Base-by-base conservation (phyloP, 768 basidiomycete genomes). In the Kwoniella dendrophila region DNA sequence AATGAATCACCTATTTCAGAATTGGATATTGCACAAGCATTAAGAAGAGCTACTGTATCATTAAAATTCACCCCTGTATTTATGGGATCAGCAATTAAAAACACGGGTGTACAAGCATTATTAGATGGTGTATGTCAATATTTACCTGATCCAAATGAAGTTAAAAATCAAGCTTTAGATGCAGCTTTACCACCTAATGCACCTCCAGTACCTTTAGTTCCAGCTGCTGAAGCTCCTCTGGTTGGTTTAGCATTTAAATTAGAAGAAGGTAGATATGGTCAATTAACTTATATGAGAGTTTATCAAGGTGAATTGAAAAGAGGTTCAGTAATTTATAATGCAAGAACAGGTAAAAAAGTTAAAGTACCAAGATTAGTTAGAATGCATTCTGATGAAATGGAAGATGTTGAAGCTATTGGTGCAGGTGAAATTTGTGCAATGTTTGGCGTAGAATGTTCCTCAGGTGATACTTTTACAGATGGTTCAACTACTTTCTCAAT, bases 351-450 rank as follows among this genome's bases (percentile, higher is more conserved):
- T 45, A 99, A 97, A 84, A 92, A 88, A 81, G 89, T 96, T 80
- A 97, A 98, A 81, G 90, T 99, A 11, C 94, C 96, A 1, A 85
- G 94, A 38, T 81, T 99, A 67, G 96, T 98, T 59, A 85, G 92
- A 61, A 95, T 99, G 96, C 96, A 99, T 79, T 90, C 89, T 78
- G 90, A 98, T 67, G 95, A 99, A 80, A 97, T 98, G 96, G 96
- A 99, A 90, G 95, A 99, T 71, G 88, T 99, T 59, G 89, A 92
- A 48, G 85, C 86, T 8, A 89, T 99, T 69, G 92, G 92, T 0
- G 93, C 95, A 29, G 96, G 96, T 59, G 96, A 99, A 83, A 99
- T 99, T 66, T 98, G 96, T 76, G 96, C 96, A 50, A 96, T 96
- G 79, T 99, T 99, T 72, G 96, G 96, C 72, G 91, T 99, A 32